Percentiles rank a stretch among this genome's conserved stretches.
Conservation (phyloP, 306 rosid genomes). For the Dryas alaskensis region DNA sequence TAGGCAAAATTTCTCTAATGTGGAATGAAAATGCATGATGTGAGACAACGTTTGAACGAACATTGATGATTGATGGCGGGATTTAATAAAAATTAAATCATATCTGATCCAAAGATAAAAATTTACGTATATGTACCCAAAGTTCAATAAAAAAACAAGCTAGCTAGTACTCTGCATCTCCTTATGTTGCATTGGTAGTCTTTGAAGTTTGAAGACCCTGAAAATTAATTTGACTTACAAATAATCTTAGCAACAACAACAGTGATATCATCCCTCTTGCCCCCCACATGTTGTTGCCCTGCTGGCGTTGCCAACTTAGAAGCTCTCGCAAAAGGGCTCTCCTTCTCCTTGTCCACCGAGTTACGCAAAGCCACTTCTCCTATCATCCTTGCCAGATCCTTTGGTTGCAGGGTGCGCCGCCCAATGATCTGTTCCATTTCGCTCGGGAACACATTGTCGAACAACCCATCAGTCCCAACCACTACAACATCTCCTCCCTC, state of each 20-base stretch:
- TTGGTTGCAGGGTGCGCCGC: neutral
- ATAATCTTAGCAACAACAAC: neutral
- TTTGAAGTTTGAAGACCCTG: no score
- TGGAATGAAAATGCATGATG: no score
- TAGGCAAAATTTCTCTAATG: no score
- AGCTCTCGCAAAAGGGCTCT: slow-evolving; percentile 1
- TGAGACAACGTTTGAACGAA: no score
- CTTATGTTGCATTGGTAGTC: no score
- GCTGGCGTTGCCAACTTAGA: neutral
- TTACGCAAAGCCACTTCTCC: neutral
- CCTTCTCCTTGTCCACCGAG: neutral
- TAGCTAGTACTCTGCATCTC: no score
- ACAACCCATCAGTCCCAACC: slow-evolving; percentile 21
- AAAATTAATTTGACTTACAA: neutral
- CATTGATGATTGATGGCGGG: no score
- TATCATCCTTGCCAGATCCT: neutral
- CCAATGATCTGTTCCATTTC: neutral
- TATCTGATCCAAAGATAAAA: no score
- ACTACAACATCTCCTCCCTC: slow-evolving; percentile 17
- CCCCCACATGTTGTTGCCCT: neutral
- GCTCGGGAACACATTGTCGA: slow-evolving; percentile 7
- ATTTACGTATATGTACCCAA: no score
- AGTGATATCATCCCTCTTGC: slow-evolving; percentile 18
- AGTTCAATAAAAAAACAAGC: no score
- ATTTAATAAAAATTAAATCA: no score